phyloP scores from a whole-genome alignment of 129 eudicot genomes.

The Kitagawia praeruptora region DNA sequence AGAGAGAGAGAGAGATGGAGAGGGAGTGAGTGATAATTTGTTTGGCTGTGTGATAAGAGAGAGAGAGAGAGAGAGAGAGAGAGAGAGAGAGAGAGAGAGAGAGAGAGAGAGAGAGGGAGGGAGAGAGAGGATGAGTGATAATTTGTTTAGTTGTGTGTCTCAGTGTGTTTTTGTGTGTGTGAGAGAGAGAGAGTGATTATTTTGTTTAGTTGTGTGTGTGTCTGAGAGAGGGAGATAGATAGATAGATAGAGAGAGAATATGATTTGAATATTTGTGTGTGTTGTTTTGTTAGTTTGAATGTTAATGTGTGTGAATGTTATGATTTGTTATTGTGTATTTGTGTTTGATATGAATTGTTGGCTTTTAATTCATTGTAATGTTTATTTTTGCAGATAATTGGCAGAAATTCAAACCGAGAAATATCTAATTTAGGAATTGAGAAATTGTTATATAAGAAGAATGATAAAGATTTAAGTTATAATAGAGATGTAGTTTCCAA shows the following conservation, averaged over 20 bases:
- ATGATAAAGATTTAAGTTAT: constrained; percentile 33
- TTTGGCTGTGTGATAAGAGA: too few relatives aligned
- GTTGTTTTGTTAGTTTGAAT: not conserved
- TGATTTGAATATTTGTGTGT: not conserved
- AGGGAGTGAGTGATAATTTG: not conserved
- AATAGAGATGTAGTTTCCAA: constrained; percentile 20
- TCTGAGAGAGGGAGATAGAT: too few relatives aligned
- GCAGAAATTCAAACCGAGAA: constrained; percentile 39
- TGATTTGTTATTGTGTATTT: not conserved
- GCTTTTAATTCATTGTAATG: not conserved
- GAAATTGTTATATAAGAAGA: constrained; percentile 39
- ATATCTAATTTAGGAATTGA: constrained; percentile 57
- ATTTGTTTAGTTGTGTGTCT: too few relatives aligned
- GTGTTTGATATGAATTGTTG: not conserved
- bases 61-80: too few relatives aligned
- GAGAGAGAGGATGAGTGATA: too few relatives aligned
- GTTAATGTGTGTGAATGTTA: not conserved
- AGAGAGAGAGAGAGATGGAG: not conserved
- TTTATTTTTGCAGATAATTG: constrained; percentile 49
- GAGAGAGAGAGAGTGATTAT: too few relatives aligned
- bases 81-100: too few relatives aligned
- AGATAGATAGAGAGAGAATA: too few relatives aligned
- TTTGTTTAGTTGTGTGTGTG: too few relatives aligned
- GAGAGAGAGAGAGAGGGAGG: too few relatives aligned
- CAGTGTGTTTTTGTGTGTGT: too few relatives aligned